Conservation (phyloP, 1,139 yeast species). For the Nakaseomyces uthaithaninus region DNA sequence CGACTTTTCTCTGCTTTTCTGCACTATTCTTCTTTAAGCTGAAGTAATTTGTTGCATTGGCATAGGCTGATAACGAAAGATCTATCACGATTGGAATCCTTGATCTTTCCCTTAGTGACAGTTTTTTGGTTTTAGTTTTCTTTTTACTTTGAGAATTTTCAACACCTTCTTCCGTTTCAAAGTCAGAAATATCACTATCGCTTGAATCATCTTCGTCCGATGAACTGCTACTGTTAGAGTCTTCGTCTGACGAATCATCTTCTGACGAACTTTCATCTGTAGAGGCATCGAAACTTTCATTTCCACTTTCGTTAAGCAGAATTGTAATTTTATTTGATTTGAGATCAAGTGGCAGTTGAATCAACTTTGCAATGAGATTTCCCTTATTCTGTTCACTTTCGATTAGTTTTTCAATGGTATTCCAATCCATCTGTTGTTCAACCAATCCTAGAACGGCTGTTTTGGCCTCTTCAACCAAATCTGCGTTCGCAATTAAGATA, state of each 20-base stretch:
- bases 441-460: conserved; percentile 56
- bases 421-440: conserved; percentile 93
- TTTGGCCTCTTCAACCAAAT: conserved; percentile 64
- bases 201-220: conserved; percentile 11
- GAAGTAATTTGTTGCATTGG: conserved; percentile 83
- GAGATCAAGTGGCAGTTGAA: conserved; percentile 64
- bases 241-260: conserved; percentile 12
- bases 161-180: conserved; percentile 12
- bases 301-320: conserved; percentile 33
- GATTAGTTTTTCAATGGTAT: conserved; percentile 70
- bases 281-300: conserved; percentile 8
- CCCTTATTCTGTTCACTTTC: conserved; percentile 60
- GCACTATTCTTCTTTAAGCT: conserved; percentile 70
- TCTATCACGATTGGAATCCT: conserved; percentile 52
- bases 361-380: conserved; percentile 53
- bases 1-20: conserved; percentile 73
- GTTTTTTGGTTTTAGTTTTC: conserved; percentile 15
- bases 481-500: conserved; percentile 61
- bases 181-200: conserved; percentile 11
- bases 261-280: conserved; percentile 11
- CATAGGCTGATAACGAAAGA: conserved; percentile 66
- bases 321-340: conserved; percentile 61
- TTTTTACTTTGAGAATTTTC: conserved; percentile 12
- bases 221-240: conserved; percentile 13
- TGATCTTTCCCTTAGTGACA: conserved; percentile 15